Evolutionary conservation across 306 rosid species (phyloP).

Genomic region (Carpinus viminea): DNA sequence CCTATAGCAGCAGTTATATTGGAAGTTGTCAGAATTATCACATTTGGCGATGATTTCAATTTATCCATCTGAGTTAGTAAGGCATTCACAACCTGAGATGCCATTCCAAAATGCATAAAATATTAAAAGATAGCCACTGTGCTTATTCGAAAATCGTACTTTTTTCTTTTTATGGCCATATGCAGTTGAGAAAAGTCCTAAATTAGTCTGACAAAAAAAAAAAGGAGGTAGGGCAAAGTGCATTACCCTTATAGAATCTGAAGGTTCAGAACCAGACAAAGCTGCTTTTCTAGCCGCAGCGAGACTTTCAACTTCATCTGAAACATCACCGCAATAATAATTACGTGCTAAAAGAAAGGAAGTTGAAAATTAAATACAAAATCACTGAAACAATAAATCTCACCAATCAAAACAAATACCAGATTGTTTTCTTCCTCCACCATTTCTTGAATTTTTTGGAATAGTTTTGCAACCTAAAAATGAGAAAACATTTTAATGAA

Average conservation of each 20-base stretch:
- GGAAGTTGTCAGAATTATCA: constrained; percentile 87
- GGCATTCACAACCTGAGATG: constrained; percentile 92
- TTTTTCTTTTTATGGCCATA: background rate
- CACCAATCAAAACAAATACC: constrained; percentile 99
- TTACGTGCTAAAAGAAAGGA: constrained; percentile 29
- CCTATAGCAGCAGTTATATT: constrained; percentile 96
- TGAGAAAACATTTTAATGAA: constrained; percentile 5
- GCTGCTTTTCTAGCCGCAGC: constrained; percentile 99
- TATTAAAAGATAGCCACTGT: background rate
- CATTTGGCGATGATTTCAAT: constrained; percentile 88
- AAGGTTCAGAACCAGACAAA: constrained; percentile 97
- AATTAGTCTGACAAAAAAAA: background rate
- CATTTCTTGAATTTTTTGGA: constrained; percentile 94
- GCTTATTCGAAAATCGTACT: background rate
- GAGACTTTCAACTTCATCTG: constrained; percentile 98
- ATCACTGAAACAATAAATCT: constrained; percentile 41
- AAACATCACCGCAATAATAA: constrained; percentile 31
- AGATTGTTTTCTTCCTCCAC: constrained; percentile 88
- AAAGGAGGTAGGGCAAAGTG: constrained; percentile 19
- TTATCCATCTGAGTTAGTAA: constrained; percentile 95
- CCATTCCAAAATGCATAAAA: constrained; percentile 32
- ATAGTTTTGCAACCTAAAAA: constrained; percentile 85
- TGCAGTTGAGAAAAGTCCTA: background rate
- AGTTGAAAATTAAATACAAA: constrained; percentile 26
- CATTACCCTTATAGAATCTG: constrained; percentile 96